These are phyloP conservation scores for Lolium multiflorum DNA, from an alignment of 176 grass and related monocot species.

Conservation along the genomic window DNA sequence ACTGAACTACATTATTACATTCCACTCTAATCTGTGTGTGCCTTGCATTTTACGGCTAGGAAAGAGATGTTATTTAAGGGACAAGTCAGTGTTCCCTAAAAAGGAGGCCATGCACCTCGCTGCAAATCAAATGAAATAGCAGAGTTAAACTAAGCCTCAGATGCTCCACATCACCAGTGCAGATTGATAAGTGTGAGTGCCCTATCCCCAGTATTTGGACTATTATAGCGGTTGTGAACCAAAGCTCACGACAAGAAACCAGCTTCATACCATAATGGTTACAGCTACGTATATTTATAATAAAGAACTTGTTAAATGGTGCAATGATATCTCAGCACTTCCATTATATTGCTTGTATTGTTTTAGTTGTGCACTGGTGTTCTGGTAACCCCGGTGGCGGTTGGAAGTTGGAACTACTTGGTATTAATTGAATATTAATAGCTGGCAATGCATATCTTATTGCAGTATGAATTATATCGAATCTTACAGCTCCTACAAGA, in stretches of 20 bases:
- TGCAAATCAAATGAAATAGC: background rate
- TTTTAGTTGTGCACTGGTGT: background rate
- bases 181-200: background rate
- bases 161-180: background rate
- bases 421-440: background rate
- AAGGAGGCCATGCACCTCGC: no score
- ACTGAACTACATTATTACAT: background rate
- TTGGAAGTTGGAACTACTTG: background rate
- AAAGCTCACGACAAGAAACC: background rate
- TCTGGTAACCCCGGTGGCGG: background rate
- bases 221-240: background rate
- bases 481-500: background rate
- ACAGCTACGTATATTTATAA: background rate
- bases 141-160: background rate
- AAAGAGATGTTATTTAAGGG: background rate
- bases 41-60: background rate
- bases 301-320: background rate
- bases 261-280: background rate
- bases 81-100: background rate
- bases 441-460: conserved; percentile 5
- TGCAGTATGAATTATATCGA: background rate
- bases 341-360: background rate
- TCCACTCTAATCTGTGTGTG: background rate
- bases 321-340: background rate
- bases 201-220: background rate